A percentile compares a stretch with the other conserved stretches of the same genome.
These are phyloP conservation scores for Paramecium tetraurelia DNA, from an alignment of 73 alveolate species.

Conservation along the genomic window DNA sequence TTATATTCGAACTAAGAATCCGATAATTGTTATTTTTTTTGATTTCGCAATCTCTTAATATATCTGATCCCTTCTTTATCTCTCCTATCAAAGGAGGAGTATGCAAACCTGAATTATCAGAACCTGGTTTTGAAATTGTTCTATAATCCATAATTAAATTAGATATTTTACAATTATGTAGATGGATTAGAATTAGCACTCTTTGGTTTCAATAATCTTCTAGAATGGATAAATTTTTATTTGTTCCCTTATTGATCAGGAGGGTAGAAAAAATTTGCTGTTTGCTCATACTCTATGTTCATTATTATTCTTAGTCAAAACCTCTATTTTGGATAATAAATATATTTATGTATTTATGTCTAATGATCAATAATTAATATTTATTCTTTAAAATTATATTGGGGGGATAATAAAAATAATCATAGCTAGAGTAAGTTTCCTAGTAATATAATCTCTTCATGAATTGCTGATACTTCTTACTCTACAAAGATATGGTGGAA, in stretches of 20 bases:
- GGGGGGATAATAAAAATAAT: not conserved
- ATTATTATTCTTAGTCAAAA: not conserved
- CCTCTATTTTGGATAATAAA: not conserved
- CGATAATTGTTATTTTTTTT: not conserved
- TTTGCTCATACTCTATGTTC: not conserved
- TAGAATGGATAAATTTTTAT: not conserved
- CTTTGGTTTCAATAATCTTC: not conserved
- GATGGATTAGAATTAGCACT: not conserved
- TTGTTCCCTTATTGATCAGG: not conserved
- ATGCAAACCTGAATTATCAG: not conserved
- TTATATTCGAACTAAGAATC: not conserved
- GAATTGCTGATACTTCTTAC: not conserved
- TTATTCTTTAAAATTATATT: no score
- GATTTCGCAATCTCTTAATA: not conserved
- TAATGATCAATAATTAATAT: not conserved
- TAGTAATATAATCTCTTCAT: not conserved
- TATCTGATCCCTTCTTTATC: not conserved
- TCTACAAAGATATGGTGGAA: not conserved
- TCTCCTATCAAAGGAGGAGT: not conserved
- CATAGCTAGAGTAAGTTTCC: not conserved
- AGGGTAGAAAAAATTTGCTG: conserved; percentile 12
- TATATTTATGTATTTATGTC: not conserved
- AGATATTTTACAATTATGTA: not conserved
- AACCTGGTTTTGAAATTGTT: not conserved
- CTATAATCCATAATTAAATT: not conserved